A percentile compares a stretch with the other conserved stretches of the same genome.
phyloP scores from a whole-genome alignment of 2,329 filamentous ascomycete species.

The Metarhizium robertsii region DNA sequence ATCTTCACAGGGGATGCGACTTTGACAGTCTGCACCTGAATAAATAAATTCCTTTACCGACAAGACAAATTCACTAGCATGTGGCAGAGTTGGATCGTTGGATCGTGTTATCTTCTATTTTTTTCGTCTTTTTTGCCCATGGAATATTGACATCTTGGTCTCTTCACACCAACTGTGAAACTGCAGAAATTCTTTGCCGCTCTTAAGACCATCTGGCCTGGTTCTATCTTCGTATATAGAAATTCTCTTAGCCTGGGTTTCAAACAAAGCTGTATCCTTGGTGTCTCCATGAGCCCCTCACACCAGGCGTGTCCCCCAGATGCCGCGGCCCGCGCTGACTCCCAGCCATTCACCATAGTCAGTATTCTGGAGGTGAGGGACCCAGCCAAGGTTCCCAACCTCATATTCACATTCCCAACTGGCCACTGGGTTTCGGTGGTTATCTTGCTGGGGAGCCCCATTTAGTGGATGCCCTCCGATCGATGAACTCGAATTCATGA shows the following conservation, averaged over 20 bases:
- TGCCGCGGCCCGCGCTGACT: conserved; percentile 68
- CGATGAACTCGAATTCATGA: conserved; percentile 55
- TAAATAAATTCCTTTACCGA: neutral
- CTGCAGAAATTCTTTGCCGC: neutral
- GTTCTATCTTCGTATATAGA: neutral
- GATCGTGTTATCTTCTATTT: neutral
- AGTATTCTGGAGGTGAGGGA: conserved; percentile 57
- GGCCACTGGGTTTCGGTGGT: conserved; percentile 57
- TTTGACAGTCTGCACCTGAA: neutral
- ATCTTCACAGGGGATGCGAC: no score
- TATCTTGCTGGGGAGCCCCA: conserved; percentile 43
- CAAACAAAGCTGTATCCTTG: neutral
- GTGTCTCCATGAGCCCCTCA: conserved; percentile 9
- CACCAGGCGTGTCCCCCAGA: conserved; percentile 60
- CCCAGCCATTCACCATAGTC: conserved; percentile 78
- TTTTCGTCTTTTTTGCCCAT: neutral
- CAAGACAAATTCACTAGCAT: neutral
- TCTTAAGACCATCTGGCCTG: neutral
- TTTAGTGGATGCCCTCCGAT: conserved; percentile 33
- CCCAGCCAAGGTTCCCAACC: conserved; percentile 78
- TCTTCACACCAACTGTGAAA: neutral
- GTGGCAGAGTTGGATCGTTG: neutral
- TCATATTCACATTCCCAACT: conserved; percentile 84
- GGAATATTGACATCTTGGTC: neutral
- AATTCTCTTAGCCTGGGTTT: neutral